These are phyloP conservation scores for Ophiocordyceps camponoti-saundersi DNA, from an alignment of 2,329 filamentous ascomycete species.

Conservation along the genomic window DNA sequence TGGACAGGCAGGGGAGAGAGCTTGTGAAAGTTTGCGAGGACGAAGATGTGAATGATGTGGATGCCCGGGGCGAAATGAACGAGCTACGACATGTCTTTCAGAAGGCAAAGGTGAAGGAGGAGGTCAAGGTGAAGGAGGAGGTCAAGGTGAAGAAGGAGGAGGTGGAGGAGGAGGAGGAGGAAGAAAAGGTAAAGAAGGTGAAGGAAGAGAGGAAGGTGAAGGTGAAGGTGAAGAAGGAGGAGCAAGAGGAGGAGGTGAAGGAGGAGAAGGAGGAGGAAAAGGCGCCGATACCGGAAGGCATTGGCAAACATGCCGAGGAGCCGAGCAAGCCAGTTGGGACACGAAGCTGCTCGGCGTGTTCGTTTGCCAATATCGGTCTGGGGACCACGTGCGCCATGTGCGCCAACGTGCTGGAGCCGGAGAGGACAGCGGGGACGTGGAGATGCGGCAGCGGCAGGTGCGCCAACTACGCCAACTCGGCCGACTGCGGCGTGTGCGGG, in stretches of 20 bases:
- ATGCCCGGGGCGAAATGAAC: constrained; percentile 31
- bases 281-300: background rate
- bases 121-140: constrained; percentile 8
- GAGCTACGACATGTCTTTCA: constrained; percentile 39
- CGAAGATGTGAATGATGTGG: constrained; percentile 35
- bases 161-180: no score
- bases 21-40: constrained; percentile 64
- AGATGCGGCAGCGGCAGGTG: constrained; percentile 41
- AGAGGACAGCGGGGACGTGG: constrained; percentile 43
- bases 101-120: constrained; percentile 7
- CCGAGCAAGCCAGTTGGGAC: background rate
- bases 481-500: constrained; percentile 53
- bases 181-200: no score
- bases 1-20: constrained; percentile 48
- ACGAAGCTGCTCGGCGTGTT: constrained; percentile 44
- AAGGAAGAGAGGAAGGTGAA: no score
- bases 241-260: no score
- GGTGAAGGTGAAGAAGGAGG: no score
- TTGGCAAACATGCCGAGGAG: background rate
- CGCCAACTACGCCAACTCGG: constrained; percentile 48
- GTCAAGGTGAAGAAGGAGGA: no score
- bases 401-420: constrained; percentile 46
- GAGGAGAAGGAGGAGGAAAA: no score
- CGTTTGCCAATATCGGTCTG: constrained; percentile 38
- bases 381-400: constrained; percentile 50